A percentile compares a stretch with the other conserved stretches of the same genome.
Conservation (phyloP, 768 basidiomycete species). For the Terana coerulea region DNA sequence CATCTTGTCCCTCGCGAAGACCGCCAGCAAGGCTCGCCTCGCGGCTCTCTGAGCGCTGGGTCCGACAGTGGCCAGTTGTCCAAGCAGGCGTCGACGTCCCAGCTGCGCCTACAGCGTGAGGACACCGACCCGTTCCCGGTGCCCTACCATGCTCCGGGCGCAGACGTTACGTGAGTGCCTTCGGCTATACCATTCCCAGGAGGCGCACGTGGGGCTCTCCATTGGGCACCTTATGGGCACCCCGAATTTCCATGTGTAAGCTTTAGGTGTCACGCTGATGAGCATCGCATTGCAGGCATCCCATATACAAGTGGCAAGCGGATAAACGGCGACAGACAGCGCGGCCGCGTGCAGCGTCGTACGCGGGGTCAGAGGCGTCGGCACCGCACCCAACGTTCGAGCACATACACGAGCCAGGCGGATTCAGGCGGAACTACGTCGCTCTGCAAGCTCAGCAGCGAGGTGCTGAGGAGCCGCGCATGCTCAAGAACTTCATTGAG, state of each 20-base stretch:
- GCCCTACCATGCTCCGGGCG: constrained; percentile 82
- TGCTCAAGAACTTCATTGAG: constrained; percentile 86
- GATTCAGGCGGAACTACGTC: constrained; percentile 89
- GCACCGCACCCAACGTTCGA: constrained; percentile 76
- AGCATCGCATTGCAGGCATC: constrained; percentile 52
- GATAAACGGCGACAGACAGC: constrained; percentile 59
- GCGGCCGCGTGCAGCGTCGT: constrained; percentile 70
- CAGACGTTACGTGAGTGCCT: constrained; percentile 83
- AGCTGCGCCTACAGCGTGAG: constrained; percentile 33
- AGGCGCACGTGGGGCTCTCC: constrained; percentile 4
- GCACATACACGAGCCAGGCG: constrained; percentile 93
- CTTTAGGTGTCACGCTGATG: constrained; percentile 5
- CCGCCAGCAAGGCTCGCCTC: constrained; percentile 30
- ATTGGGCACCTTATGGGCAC: too few relatives aligned
- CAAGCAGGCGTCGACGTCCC: constrained; percentile 25
- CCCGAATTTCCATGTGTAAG: too few relatives aligned
- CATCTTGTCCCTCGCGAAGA: constrained; percentile 80
- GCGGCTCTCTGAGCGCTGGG: constrained; percentile 21
- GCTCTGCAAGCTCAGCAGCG: constrained; percentile 67
- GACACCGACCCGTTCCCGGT: constrained; percentile 79
- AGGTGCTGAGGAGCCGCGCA: constrained; percentile 43
- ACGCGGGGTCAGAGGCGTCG: constrained; percentile 47
- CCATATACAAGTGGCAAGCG: constrained; percentile 93
- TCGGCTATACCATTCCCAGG: constrained; percentile 6
- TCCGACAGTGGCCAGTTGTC: constrained; percentile 29